Base-by-base conservation (phyloP, 2,329 filamentous ascomycete genomes). In the Canariomyces notabilis region DNA sequence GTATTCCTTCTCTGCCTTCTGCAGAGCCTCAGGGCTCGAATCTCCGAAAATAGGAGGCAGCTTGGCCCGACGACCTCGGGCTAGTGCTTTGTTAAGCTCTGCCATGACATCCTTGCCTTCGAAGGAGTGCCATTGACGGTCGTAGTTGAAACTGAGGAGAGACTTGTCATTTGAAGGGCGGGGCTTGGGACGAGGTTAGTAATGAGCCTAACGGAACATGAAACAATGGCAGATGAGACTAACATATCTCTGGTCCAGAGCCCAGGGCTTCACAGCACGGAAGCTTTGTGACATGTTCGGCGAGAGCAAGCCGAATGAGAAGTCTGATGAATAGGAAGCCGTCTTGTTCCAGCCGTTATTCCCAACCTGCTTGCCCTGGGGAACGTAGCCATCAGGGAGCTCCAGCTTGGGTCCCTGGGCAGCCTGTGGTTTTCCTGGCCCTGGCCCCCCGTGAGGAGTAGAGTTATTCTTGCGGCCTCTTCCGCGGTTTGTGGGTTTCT, bases 131-230 rank as follows among this genome's bases (percentile, higher is more conserved):
- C 42, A 51, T 11, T 3, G 11, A 11, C 48, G 48, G 11, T 35
- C n/a, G 22, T 51, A 48, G 20, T 38, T 26, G 34, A 41, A 51
- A 11, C 22, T 37, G 22, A 19, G 20, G 16, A 6, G 12, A n/a
- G n/a, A n/a, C 3, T 19, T 16, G 9, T 6, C 14, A 19, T 15
- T 12, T 9, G 34, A 2, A 3, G 48, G 44, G 11, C 33, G n/a
- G 8, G 48, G 48, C 44, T 47, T 14, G 37, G 5, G 20, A 9
- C 6, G 29, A 8, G 11, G 44, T 50, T n/a, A 47, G 44, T 18
- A n/a, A n/a, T n/a, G 18, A 29, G 15, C 4, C 11, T 16, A 19
- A 37, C n/a, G 8, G 12, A 23, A 12, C 19, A 14, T n/a, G 5
- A 21, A n/a, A 21, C 21, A 16, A 20, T 3, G 7, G 22, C 11